Conservation (phyloP, 768 basidiomycete species). For the Saitozyma sp. region DNA sequence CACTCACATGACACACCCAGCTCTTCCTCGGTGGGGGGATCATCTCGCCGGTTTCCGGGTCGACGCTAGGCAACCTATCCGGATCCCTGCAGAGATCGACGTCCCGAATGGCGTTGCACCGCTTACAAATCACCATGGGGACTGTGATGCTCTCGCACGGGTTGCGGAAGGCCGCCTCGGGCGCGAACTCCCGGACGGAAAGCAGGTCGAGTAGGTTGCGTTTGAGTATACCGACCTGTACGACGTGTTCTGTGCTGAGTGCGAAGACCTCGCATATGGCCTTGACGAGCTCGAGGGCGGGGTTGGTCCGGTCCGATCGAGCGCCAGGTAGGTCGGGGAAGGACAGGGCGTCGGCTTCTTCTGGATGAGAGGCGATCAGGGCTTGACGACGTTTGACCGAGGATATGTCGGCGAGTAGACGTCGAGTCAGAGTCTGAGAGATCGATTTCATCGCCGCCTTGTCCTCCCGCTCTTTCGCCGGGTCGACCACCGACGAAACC, state of each 20-base stretch:
- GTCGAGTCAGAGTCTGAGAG: conserved; percentile 73
- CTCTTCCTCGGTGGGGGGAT: conserved; percentile 54
- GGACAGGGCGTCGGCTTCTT: conserved; percentile 59
- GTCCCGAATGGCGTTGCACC: conserved; percentile 80
- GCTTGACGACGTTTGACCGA: conserved; percentile 62
- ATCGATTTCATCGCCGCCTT: conserved; percentile 75
- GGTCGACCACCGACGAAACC: conserved; percentile 58
- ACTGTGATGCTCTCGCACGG: conserved; percentile 86
- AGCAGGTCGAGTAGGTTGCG: conserved; percentile 86
- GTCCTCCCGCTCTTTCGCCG: conserved; percentile 67
- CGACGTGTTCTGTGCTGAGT: conserved; percentile 74
- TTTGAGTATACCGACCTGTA: conserved; percentile 85
- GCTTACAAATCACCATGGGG: conserved; percentile 79
- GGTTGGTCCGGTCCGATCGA: conserved; percentile 73
- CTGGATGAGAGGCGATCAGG: conserved; percentile 54
- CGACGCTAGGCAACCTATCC: conserved; percentile 65
- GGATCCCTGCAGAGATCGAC: conserved; percentile 95
- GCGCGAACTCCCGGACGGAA: conserved; percentile 79
- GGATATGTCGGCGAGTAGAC: conserved; percentile 67
- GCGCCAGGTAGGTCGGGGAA: conserved; percentile 90
- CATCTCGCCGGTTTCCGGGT: conserved; percentile 35
- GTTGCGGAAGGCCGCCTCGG: conserved; percentile 81
- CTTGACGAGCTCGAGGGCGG: conserved; percentile 85
- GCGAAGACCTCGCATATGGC: conserved; percentile 76
- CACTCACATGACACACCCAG: conserved; percentile 53